phyloP scores from a whole-genome alignment of 2,329 filamentous ascomycete species.

The Colletotrichum liaoningense region DNA sequence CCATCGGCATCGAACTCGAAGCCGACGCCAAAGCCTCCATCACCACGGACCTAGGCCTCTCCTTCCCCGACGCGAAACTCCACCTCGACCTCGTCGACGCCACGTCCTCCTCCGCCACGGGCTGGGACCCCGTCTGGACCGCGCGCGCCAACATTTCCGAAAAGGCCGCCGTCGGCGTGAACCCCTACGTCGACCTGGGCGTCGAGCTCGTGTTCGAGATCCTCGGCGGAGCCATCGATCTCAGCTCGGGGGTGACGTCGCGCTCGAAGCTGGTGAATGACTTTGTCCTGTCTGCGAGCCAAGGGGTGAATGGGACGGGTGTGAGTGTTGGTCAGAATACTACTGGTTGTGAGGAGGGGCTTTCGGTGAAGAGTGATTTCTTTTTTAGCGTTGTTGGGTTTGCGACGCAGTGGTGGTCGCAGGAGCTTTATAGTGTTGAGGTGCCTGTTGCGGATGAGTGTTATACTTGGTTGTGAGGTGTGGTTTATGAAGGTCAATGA shows the following conservation, averaged over 20 bases:
- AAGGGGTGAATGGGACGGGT: conserved; percentile 33
- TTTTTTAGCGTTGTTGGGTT: conserved; percentile 40
- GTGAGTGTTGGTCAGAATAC: conserved; percentile 31
- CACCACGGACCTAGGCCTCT: conserved; percentile 37
- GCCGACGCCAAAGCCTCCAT: conserved; percentile 30
- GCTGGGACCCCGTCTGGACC: conserved; percentile 45
- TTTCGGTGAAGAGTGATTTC: conserved; percentile 41
- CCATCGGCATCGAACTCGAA: conserved; percentile 33
- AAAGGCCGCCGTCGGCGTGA: conserved; percentile 37
- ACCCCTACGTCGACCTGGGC: conserved; percentile 40
- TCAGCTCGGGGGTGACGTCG: conserved; percentile 42
- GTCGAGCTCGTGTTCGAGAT: conserved; percentile 40
- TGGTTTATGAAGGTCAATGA: background rate
- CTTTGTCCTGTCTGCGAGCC: conserved; percentile 38
- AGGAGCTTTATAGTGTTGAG: conserved; percentile 40
- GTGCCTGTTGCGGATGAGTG: conserved; percentile 43
- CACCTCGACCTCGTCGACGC: conserved; percentile 44
- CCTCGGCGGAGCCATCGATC: conserved; percentile 41
- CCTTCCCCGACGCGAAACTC: conserved; percentile 39
- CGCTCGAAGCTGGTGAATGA: conserved; percentile 41
- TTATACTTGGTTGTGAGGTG: conserved; percentile 38
- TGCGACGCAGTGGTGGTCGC: conserved; percentile 42
- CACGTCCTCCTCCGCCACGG: conserved; percentile 39
- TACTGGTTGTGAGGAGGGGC: conserved; percentile 39
- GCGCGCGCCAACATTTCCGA: conserved; percentile 43